Evolutionary conservation across 2,329 filamentous ascomycete genomes (phyloP), one percentile per base, ranked within the genome.

Genomic region (Ascochyta pisi): DNA sequence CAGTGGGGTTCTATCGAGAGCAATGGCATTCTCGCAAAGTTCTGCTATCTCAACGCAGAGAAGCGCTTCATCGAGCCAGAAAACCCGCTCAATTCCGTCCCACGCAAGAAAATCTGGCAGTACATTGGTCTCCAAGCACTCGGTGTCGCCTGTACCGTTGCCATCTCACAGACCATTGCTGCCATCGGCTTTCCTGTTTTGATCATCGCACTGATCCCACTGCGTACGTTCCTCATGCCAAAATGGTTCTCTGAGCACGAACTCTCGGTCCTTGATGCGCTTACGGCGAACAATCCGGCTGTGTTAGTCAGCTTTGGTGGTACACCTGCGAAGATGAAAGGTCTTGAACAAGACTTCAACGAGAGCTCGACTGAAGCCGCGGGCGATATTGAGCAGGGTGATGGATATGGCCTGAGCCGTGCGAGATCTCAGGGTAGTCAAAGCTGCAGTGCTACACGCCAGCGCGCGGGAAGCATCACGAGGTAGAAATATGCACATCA

Each of bases 151-250:
- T 76, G 77, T 22, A 81, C 78, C 31, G 81, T 86, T 2, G 83
- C 81, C 1, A 81, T 86, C 42, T 83, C 82, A 0, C 82, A 85
- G 63, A 85, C 83, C 0, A 81, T 85, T 12, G 83, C 81, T 0
- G 83, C 83, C 0, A 83, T 85, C 27, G 81, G 82, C 0, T 85
- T 86, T 60, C 83, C 84, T 0, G 76, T 86, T 16, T 73, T 86
- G 39, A 84, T 86, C 59, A 79, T 81, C 39, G 76, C 79, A 2
- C 70, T 85, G 4, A 84, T 86, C n/a, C 83, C 83, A 1, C 61
- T 84, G 2, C 75, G 82, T n/a, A 81, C 77, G 57, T 71, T 77
- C 33, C 43, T 81, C 0, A 69, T 85, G 57, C 82, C 83, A 1
- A 72, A 72, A 24, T 81, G 81, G 73, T 85, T 85, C 63, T 74